Conservation (phyloP, 2,329 filamentous ascomycete species). For the Ascochyta koolunga region DNA sequence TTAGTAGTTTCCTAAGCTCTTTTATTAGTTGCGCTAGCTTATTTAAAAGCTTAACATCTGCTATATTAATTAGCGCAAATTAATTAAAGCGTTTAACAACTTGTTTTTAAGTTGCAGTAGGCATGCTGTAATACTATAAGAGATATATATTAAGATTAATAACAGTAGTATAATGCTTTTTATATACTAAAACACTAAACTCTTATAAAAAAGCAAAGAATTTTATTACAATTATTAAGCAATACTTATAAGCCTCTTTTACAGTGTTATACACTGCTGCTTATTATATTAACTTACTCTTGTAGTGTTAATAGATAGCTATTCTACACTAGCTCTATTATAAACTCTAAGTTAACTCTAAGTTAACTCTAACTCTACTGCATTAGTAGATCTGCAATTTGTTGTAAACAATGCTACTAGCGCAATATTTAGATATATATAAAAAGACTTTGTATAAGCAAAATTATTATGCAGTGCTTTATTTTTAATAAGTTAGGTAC, state of each 20-base stretch:
- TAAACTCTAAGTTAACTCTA: too few species aligned
- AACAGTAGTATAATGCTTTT: background rate
- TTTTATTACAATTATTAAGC: background rate
- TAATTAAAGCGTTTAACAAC: background rate
- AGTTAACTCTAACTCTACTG: background rate
- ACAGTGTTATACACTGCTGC: background rate
- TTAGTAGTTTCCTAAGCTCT: background rate
- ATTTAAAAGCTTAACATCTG: background rate
- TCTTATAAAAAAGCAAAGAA: conserved; percentile 1
- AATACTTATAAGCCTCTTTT: conserved; percentile 4
- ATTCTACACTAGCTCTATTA: conserved; percentile 4
- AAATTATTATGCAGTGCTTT: background rate
- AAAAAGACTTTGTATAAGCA: conserved; percentile 1
- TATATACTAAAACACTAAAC: conserved; percentile 1
- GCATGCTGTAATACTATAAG: background rate
- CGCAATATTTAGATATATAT: background rate
- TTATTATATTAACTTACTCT: conserved; percentile 3
- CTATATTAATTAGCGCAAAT: background rate
- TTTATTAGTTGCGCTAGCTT: background rate
- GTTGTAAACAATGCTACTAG: background rate
- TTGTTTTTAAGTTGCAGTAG: background rate
- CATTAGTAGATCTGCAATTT: background rate
- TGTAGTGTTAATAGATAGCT: conserved; percentile 1
- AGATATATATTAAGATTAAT: background rate
- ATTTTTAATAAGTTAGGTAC: background rate